Evolutionary conservation across 2,329 filamentous ascomycete genomes (phyloP), one percentile per base, ranked within the genome.

Genomic region (Paraconiothyrium sp.): DNA sequence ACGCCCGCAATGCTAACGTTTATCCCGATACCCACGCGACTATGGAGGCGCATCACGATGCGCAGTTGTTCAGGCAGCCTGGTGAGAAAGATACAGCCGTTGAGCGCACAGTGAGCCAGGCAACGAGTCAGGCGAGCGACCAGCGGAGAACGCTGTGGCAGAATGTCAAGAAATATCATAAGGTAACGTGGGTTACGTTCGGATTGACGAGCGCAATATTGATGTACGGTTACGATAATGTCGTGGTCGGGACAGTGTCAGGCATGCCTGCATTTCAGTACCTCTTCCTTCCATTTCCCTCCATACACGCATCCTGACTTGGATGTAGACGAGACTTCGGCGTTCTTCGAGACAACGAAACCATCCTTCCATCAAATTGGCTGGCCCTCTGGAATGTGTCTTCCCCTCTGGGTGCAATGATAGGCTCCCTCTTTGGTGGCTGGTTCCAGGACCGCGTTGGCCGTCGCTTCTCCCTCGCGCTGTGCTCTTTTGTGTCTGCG

Each of bases 241-340:
- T 73, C 13, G 64, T 75, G 37, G 72, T 75, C 37, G 71, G 69
- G 13, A 72, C 70, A 1, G 67, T 75, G 6, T 70, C 71, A 9
- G 72, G 67, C 11, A 75, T 75, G 71, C 71, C 69, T 13, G 54
- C 54, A 1, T 75, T 75, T 49, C 72, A 75, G 71, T 74, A 67
- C 16, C 64, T 66, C 46, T 66, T 47, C 48, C 44, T 35, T 20
- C 14, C 30, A 57, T 24, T 5, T 35, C 13, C 41, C 22, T 49
- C 10, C 24, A 35, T 37, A 30, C 27, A 30, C 39, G 24, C 35
- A 27, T 57, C 20, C 22, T 54, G 43, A 35, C 37, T 48, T 9
- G 27, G 9, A 24, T 32, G 10, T 51, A 74, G 72, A 48, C 54
- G 69, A 51, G 71, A 74, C 58, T 75, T 72, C 46, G 71, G 72